Percentiles rank a stretch among this genome's conserved stretches.
These are phyloP conservation scores for Venturia pyrina DNA, from an alignment of 2,329 filamentous ascomycete genomes.

Conservation along the genomic window DNA sequence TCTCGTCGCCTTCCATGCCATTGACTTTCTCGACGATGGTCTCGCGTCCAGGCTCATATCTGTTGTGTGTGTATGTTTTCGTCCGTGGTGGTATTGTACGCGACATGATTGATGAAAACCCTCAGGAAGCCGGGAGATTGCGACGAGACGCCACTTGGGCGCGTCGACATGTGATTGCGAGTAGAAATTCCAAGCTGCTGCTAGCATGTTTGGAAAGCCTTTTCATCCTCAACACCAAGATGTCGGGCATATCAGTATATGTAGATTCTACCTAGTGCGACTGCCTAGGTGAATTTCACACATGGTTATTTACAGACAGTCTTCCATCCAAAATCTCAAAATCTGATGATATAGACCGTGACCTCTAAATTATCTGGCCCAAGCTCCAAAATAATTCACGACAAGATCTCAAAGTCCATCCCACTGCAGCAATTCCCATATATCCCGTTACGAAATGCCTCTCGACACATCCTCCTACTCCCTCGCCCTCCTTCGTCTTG, in stretches of 20 bases:
- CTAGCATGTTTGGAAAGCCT: too few species aligned
- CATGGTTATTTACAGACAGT: too few species aligned
- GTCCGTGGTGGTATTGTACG: conserved; percentile 2
- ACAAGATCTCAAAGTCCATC: not conserved
- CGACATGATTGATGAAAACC: not conserved
- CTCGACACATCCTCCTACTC: conserved; percentile 90
- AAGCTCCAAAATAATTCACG: not conserved
- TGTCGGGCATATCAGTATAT: too few species aligned
- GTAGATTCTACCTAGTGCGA: too few species aligned
- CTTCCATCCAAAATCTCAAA: too few species aligned
- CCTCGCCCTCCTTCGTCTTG: conserved; percentile 58
- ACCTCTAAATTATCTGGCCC: not conserved
- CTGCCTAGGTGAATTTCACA: too few species aligned
- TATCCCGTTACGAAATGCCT: conserved; percentile 52
- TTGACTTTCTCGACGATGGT: conserved; percentile 4
- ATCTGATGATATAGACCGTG: not conserved
- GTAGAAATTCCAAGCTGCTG: not conserved
- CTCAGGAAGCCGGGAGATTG: not conserved
- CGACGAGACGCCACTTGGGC: not conserved
- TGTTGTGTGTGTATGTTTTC: not conserved
- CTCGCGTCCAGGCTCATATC: not conserved
- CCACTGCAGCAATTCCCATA: not conserved
- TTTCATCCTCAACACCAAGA: too few species aligned
- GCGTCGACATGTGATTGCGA: not conserved
- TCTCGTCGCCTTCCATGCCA: conserved; percentile 20